phyloP scores from a whole-genome alignment of 139 green algal genomes.

The Chlamydomonas sp. region DNA sequence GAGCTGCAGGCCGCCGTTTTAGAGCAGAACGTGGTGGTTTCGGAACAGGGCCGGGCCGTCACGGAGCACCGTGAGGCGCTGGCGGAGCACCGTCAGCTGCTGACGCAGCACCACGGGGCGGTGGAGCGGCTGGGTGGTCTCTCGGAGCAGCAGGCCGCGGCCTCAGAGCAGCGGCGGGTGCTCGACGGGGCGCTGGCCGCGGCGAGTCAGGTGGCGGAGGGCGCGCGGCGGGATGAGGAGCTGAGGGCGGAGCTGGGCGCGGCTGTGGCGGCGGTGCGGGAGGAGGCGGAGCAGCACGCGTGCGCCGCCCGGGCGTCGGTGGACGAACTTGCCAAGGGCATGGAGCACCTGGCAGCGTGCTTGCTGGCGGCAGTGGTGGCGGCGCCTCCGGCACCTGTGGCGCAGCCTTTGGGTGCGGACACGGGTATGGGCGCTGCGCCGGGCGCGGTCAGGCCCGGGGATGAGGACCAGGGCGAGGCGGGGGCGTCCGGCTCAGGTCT shows the following conservation, averaged over 20 bases:
- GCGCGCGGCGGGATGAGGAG: background rate
- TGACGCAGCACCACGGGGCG: background rate
- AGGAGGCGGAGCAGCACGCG: background rate
- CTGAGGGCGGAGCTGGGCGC: background rate
- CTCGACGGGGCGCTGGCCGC: background rate
- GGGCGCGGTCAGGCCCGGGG: background rate
- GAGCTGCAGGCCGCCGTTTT: background rate
- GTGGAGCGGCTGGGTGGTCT: background rate
- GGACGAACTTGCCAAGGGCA: slow-evolving; percentile 16
- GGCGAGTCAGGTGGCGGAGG: background rate
- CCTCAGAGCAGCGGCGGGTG: background rate
- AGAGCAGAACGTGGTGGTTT: background rate
- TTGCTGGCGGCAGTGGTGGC: slow-evolving; percentile 1
- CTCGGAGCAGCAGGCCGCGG: background rate
- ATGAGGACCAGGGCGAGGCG: background rate
- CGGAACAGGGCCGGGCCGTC: background rate
- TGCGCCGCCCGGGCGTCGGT: background rate
- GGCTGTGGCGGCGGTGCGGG: background rate
- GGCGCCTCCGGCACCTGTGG: background rate
- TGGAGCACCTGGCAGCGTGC: slow-evolving; percentile 22
- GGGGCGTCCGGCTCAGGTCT: background rate
- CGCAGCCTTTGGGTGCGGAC: background rate
- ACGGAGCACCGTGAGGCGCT: background rate
- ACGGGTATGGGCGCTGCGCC: background rate
- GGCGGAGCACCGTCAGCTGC: slow-evolving; percentile 7